Evolutionary conservation across 148 eudicot genomes (phyloP).

Genomic region (Rhododendron kiyosumense): DNA sequence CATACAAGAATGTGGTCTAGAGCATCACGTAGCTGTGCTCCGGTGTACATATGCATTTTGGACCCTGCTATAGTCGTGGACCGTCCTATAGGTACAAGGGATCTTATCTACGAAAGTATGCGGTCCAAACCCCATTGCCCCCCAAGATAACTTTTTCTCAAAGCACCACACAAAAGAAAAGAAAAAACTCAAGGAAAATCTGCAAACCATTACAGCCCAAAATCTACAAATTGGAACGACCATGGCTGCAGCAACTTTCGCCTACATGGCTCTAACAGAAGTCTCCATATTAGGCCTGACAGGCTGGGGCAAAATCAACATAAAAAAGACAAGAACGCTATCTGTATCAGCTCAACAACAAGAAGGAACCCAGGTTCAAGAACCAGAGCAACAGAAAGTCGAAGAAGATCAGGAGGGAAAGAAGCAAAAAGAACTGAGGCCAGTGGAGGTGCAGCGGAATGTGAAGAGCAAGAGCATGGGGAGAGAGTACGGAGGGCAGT

Average conservation of each 20-base stretch:
- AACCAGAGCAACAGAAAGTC: conserved; percentile 13
- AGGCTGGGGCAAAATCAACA: conserved; percentile 16
- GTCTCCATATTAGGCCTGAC: conserved; percentile 36
- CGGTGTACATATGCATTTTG: background rate
- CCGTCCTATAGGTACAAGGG: background rate
- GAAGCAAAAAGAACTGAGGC: conserved; percentile 28
- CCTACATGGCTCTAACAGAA: conserved; percentile 51
- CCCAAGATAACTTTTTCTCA: background rate
- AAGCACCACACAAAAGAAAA: background rate
- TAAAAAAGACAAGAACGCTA: conserved; percentile 19
- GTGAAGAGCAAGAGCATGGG: conserved; percentile 72
- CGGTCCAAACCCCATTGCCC: background rate
- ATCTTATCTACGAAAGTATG: conserved; percentile 5
- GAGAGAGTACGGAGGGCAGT: conserved; percentile 79
- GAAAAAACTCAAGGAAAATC: background rate
- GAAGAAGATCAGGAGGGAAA: conserved; percentile 20
- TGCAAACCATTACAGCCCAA: background rate
- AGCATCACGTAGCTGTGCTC: background rate
- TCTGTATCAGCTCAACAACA: conserved; percentile 54
- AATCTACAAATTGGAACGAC: background rate
- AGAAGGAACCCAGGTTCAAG: conserved; percentile 30
- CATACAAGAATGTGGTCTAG: too few species aligned
- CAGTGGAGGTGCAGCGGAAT: conserved; percentile 62
- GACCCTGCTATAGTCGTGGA: background rate
- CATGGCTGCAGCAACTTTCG: conserved; percentile 39